A percentile compares a stretch with the other conserved stretches of the same genome.
Evolutionary conservation across 805 yeast genomes (phyloP).

Genomic region (Metschnikowia dekortorum): DNA sequence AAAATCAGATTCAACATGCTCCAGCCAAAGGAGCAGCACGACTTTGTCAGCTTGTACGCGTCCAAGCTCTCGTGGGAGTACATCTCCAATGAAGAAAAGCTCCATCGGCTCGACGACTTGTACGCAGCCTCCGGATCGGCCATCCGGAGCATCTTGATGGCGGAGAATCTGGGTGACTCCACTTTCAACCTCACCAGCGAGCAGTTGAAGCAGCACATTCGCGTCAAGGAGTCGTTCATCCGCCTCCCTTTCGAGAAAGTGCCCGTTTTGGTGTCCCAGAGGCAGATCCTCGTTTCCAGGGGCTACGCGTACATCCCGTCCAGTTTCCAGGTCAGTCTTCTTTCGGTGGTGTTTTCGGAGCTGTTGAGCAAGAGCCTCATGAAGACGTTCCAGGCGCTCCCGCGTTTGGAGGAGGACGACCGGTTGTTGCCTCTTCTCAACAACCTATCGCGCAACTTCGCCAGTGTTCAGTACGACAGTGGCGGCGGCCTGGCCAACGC

Average conservation of each 20-base stretch:
- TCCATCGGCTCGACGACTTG: conserved; percentile 43
- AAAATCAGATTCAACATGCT: conserved; percentile 64
- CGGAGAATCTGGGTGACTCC: conserved; percentile 26
- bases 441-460: conserved; percentile 59
- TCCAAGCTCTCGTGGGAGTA: conserved; percentile 70
- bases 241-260: conserved; percentile 87
- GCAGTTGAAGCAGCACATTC: conserved; percentile 47
- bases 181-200: conserved; percentile 41
- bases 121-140: conserved; percentile 50
- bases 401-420: conserved; percentile 88
- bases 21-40: conserved; percentile 61
- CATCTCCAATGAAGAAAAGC: conserved; percentile 60
- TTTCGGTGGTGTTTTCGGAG: conserved; percentile 63
- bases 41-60: conserved; percentile 52
- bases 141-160: conserved; percentile 34
- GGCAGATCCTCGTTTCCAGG: conserved; percentile 58
- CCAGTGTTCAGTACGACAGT: conserved; percentile 49
- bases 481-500: conserved; percentile 34
- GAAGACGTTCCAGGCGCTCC: conserved; percentile 70
- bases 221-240: conserved; percentile 58
- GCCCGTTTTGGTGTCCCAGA: conserved; percentile 66
- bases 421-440: conserved; percentile 78
- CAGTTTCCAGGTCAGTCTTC: conserved; percentile 65
- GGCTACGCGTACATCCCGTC: conserved; percentile 88
- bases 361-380: conserved; percentile 50